phyloP scores from a whole-genome alignment of 2,329 filamentous ascomycete genomes.

The Exophiala sp. region DNA sequence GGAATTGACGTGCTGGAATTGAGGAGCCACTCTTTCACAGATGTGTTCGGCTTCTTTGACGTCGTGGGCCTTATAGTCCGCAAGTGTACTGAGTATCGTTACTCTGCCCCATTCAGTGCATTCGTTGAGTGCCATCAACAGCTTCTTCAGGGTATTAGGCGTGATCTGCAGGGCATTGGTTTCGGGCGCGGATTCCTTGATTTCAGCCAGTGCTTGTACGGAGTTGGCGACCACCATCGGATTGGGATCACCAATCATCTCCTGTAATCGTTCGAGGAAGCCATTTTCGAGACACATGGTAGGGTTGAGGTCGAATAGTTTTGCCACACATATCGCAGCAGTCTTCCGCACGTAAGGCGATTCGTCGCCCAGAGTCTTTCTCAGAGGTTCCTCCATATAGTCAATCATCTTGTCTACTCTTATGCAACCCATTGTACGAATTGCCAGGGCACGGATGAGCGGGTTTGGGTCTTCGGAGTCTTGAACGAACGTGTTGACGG shows the following conservation, averaged over 20 bases:
- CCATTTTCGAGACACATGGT: constrained; percentile 93
- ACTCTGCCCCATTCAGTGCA: constrained; percentile 98
- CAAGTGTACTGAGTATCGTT: constrained; percentile 83
- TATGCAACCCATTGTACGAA: constrained; percentile 98
- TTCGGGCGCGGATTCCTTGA: constrained; percentile 84
- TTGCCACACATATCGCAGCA: constrained; percentile 94
- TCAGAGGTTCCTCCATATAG: constrained; percentile 97
- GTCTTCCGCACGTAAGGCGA: constrained; percentile 98
- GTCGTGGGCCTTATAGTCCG: constrained; percentile 82
- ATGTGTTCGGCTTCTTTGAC: constrained; percentile 97
- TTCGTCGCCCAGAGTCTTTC: constrained; percentile 94
- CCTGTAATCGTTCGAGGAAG: constrained; percentile 88
- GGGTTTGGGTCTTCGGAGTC: constrained; percentile 98
- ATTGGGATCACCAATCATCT: constrained; percentile 94
- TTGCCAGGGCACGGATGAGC: constrained; percentile 87
- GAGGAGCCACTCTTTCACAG: constrained; percentile 89
- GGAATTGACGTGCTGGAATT: constrained; percentile 98
- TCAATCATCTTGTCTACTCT: constrained; percentile 99
- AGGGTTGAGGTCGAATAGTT: constrained; percentile 93
- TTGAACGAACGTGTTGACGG: constrained; percentile 98
- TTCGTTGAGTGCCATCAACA: constrained; percentile 93
- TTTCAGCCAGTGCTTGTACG: constrained; percentile 89
- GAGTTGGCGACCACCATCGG: constrained; percentile 99
- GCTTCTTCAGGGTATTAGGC: constrained; percentile 81
- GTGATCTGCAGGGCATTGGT: constrained; percentile 83